Evolutionary conservation across 345 rosid species (phyloP), one percentile per base, ranked within the genome.

Genomic region (Microcos paniculata): DNA sequence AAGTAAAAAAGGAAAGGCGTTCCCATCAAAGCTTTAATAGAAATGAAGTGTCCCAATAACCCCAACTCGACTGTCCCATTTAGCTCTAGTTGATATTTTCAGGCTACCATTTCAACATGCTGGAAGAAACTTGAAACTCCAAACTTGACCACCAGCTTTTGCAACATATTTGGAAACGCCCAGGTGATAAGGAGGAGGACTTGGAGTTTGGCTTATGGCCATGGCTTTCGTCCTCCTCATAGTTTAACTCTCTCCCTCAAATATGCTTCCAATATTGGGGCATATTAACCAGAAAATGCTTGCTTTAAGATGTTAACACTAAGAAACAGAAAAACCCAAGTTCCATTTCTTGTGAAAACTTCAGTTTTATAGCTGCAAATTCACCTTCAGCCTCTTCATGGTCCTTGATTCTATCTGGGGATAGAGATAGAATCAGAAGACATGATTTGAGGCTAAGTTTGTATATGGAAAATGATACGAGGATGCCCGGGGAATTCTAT

Each of bases 251-350:
- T 73, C 67, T 35, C 76, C 73, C 82, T 80, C 79, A 75, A 76
- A 80, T 57, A 51, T 49, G 76, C 76, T 80, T 75, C 76, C 82
- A 80, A 64, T 76, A 35, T 71, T 71, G 62, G 70, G 82, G 76
- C 82, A 79, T 6, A 42, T 59, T 31, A 58, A 57, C 46, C 33
- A n/a, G 3, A 53, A n/a, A 26, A 19, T 28, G 75, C 58, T 18
- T 70, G 23, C 24, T 64, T 40, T 33, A 74, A 31, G 61, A 46
- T 52, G 53, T 14, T 2, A 66, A 66, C 69, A 38, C 33, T 8
- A 15, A 19, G n/a, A 35, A 31, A 30, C 40, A 61, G 12, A 33
- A 31, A 1, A 14, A 8, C 8, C 21, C 19, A 18, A 19, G 2
- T 5, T 63, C 49, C 51, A 65, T 65, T 65, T 65, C 70, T 64